Conservation (phyloP, 179 eudicot species). For the Spinacia oleracea region DNA sequence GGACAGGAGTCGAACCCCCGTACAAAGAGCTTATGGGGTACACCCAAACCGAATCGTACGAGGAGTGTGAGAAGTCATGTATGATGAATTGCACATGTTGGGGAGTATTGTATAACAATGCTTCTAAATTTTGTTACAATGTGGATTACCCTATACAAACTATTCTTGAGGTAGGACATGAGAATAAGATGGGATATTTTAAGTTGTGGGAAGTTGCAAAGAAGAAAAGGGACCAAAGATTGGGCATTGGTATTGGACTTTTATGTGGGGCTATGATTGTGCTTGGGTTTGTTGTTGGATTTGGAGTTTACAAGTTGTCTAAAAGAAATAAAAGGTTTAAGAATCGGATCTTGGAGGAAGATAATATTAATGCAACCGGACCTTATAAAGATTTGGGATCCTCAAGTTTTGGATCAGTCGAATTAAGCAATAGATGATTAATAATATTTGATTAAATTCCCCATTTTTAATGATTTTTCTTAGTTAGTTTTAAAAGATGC, state of each 20-base stretch:
- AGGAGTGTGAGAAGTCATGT: constrained; percentile 61
- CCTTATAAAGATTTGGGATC: constrained; percentile 71
- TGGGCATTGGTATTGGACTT: constrained; percentile 53
- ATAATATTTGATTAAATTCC: neutral
- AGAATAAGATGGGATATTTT: constrained; percentile 70
- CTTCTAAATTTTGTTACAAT: constrained; percentile 71
- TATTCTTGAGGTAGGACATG: constrained; percentile 58
- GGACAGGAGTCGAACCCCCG: constrained; percentile 60
- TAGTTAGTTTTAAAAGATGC: neutral
- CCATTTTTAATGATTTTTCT: neutral
- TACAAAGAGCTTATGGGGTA: constrained; percentile 62
- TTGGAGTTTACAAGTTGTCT: constrained; percentile 38
- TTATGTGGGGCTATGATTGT: constrained; percentile 51
- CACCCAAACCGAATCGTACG: constrained; percentile 38
- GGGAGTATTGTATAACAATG: constrained; percentile 82
- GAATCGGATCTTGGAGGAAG: constrained; percentile 49
- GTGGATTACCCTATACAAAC: constrained; percentile 81
- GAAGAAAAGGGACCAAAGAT: constrained; percentile 32
- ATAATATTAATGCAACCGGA: constrained; percentile 45
- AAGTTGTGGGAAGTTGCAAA: constrained; percentile 63
- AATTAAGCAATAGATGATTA: constrained; percentile 46
- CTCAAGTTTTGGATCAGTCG: constrained; percentile 66
- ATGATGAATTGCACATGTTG: constrained; percentile 68
- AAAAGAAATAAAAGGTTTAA: constrained; percentile 43
- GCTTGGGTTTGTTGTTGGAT: constrained; percentile 39